Conservation (phyloP, 495 filamentous ascomycete species). For the Penicillium salamii region DNA sequence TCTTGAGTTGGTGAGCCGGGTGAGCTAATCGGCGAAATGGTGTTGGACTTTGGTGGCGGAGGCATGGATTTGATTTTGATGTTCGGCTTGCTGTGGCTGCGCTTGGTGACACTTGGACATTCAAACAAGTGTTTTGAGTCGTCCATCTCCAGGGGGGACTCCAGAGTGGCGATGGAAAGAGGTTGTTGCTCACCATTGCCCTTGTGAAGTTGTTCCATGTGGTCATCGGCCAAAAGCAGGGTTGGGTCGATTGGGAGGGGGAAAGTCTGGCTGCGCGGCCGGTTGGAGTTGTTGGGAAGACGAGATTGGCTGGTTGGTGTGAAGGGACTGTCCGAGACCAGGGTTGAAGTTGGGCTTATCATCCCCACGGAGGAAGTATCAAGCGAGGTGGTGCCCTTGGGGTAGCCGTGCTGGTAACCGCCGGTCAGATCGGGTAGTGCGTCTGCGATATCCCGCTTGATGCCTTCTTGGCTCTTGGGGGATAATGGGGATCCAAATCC, state of each 20-base stretch:
- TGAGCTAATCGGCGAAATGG: conserved; percentile 37
- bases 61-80: conserved; percentile 48
- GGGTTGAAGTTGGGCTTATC: conserved; percentile 81
- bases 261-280: conserved; percentile 90
- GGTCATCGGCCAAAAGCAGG: conserved; percentile 63
- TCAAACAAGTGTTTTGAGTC: conserved; percentile 14
- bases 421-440: conserved; percentile 49
- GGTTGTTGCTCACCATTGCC: conserved; percentile 45
- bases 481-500: conserved; percentile 62
- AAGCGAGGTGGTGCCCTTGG: conserved; percentile 56
- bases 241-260: conserved; percentile 69
- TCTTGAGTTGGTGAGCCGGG: conserved; percentile 77
- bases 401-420: conserved; percentile 55
- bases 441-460: conserved; percentile 50
- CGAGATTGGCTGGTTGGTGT: conserved; percentile 63
- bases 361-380: conserved; percentile 66
- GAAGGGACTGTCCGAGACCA: conserved; percentile 74
- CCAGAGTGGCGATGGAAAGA: conserved; percentile 60
- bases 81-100: conserved; percentile 44
- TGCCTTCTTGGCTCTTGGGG: conserved; percentile 65
- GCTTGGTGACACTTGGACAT: conserved; percentile 35
- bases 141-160: conserved; percentile 64
- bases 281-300: conserved; percentile 56
- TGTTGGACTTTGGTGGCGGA: conserved; percentile 39
- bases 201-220: conserved; percentile 64